Evolutionary conservation across 257 asterid genomes (phyloP).

Genomic region (Asclepias syriaca): DNA sequence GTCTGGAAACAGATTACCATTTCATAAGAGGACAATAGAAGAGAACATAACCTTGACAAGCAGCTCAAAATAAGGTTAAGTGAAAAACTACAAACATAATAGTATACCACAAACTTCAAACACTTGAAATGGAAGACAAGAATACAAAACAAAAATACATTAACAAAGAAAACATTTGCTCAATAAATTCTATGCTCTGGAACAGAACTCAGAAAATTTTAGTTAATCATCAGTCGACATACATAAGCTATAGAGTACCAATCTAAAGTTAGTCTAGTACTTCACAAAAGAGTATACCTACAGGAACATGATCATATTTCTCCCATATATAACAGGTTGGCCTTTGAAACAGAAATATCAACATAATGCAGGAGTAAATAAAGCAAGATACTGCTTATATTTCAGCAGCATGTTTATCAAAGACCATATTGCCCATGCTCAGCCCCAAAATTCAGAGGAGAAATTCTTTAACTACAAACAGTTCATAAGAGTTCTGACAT

Average conservation of each 20-base stretch:
- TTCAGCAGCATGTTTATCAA: neutral
- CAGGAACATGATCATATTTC: neutral
- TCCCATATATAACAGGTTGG: neutral
- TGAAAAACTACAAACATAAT: neutral
- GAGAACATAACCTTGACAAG: neutral
- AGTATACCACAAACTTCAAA: neutral
- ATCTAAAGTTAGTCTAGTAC: neutral
- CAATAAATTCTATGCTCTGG: neutral
- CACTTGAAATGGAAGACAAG: neutral
- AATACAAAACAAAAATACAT: neutral
- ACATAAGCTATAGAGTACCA: neutral
- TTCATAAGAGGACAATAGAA: neutral
- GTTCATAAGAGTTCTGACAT: neutral
- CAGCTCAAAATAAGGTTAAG: neutral
- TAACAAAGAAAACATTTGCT: too few species aligned
- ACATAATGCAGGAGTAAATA: neutral
- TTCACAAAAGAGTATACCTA: neutral
- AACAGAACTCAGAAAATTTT: neutral
- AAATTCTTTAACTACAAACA: neutral
- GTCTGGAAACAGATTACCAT: slow-evolving; percentile 38
- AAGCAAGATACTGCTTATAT: neutral
- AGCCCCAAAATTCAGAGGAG: neutral
- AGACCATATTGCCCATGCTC: neutral
- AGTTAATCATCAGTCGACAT: neutral
- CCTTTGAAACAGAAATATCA: neutral